A percentile compares a stretch with the other conserved stretches of the same genome.
phyloP scores from a whole-genome alignment of 2,329 filamentous ascomycete genomes.

The Hymenoscyphus occultus region DNA sequence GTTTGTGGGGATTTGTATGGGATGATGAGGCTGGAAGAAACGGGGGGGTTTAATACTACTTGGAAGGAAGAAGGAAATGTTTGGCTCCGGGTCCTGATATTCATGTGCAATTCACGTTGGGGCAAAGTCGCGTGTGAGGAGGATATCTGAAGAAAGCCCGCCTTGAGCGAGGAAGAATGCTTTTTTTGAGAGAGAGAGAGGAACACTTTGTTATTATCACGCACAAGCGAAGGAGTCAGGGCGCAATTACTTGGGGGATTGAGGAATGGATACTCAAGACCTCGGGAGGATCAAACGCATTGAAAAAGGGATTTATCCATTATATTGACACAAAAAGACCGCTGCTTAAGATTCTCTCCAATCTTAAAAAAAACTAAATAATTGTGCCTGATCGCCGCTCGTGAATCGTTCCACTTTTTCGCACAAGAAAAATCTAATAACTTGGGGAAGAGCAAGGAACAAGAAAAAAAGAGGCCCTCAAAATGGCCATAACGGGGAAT shows the following conservation, averaged over 20 bases:
- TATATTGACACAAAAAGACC: constrained; percentile 10
- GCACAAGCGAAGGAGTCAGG: constrained; percentile 17
- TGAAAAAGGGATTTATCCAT: constrained; percentile 7
- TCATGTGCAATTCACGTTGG: not conserved
- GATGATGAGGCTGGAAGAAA: constrained; percentile 21
- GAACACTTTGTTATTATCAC: not conserved
- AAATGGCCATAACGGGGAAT: not conserved
- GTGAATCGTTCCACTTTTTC: constrained; percentile 27
- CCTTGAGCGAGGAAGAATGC: not conserved
- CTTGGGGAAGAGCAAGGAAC: constrained; percentile 6
- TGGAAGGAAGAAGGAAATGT: not conserved
- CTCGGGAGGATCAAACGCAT: not conserved
- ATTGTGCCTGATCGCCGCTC: constrained; percentile 12
- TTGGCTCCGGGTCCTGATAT: not conserved
- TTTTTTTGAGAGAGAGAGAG: not conserved
- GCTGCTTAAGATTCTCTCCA: constrained; percentile 11
- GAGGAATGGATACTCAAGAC: constrained; percentile 1
- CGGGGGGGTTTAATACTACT: not conserved
- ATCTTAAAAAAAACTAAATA: constrained; percentile 6
- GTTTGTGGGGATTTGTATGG: constrained; percentile 47
- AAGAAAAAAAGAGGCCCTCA: constrained; percentile 17
- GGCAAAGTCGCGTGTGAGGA: constrained; percentile 2
- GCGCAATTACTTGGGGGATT: constrained; percentile 1
- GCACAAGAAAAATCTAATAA: constrained; percentile 20
- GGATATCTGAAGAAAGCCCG: not conserved